Evolutionary conservation across 352 stramenopile species (phyloP), one percentile per base, ranked within the genome.

Genomic region (Globisporangium splendens): DNA sequence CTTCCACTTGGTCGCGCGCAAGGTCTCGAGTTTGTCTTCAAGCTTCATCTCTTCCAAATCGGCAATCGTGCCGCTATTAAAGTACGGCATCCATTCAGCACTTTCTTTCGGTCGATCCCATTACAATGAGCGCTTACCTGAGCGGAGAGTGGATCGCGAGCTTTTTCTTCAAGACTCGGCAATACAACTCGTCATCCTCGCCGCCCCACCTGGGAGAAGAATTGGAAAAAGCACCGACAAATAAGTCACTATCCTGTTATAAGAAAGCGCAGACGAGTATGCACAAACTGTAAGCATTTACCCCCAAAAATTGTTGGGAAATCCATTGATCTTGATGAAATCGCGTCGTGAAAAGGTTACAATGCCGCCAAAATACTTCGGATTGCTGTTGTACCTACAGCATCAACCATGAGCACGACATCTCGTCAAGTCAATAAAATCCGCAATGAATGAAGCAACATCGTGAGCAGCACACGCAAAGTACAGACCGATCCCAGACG

Each of bases 241-340:
- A 1, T 22, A 0, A 8, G 11, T 10, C 24, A 31, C 28, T 35
- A 42, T 11, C 6, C 3, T 56, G 21, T 13, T n/a, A n/a, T 31
- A 31, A 31, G 5, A 31, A 31, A 31, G 24, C 24, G 5, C 24
- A 31, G 24, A 31, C 24, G 5, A 31, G 5, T 31, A 5, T 31
- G 24, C 24, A 31, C 5, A 5, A 2, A 31, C 24, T 31, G 24
- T 31, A 31, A 31, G 24, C 24, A 31, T 5, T 31, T 15, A 66
- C 54, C 75, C 91, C 91, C 93, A 98, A 66, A 98, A 98, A 31
- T 83, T 98, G 68, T 98, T 98, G 8, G 95, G 95, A 66, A 97
- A 98, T 31, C 95, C 96, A 71, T 99, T 98, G 54, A 98, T 95
- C 22, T 77, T 72, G 57, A 96, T 89, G 58, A 98, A 98, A 53